These are phyloP conservation scores for Immersiporthe knoxdaviesiana DNA, from an alignment of 2,329 filamentous ascomycete genomes.

Conservation along the genomic window DNA sequence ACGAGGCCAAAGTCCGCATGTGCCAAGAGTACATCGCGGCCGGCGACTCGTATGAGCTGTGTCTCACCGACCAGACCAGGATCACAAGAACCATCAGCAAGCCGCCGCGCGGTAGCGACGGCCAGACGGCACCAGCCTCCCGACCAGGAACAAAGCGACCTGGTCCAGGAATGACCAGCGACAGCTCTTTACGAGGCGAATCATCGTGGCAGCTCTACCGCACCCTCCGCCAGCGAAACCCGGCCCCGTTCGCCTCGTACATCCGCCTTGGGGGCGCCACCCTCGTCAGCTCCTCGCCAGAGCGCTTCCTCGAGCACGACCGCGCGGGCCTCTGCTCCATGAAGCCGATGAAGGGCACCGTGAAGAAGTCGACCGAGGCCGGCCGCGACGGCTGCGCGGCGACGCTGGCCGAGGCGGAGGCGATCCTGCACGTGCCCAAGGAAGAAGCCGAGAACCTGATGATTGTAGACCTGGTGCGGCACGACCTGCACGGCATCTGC, in stretches of 20 bases:
- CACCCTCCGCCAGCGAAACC: slow-evolving; percentile 70
- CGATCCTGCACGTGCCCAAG: slow-evolving; percentile 77
- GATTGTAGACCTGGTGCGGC: slow-evolving; percentile 96
- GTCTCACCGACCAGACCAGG: slow-evolving; percentile 75
- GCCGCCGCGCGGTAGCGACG: slow-evolving; percentile 34
- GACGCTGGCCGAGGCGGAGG: slow-evolving; percentile 72
- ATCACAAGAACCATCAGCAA: slow-evolving; percentile 45
- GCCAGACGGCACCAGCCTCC: slow-evolving; percentile 34
- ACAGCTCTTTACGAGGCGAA: slow-evolving; percentile 22
- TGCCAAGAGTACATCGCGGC: slow-evolving; percentile 75
- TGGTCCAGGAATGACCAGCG: background rate
- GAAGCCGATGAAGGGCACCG: slow-evolving; percentile 95
- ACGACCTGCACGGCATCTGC: slow-evolving; percentile 86
- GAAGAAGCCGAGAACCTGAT: slow-evolving; percentile 96
- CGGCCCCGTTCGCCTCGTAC: slow-evolving; percentile 84
- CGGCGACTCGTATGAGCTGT: slow-evolving; percentile 85
- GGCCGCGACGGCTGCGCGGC: slow-evolving; percentile 18
- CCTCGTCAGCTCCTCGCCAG: slow-evolving; percentile 81
- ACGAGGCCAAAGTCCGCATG: slow-evolving; percentile 66
- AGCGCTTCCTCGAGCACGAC: slow-evolving; percentile 75
- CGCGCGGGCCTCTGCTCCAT: slow-evolving; percentile 68
- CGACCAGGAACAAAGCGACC: slow-evolving; percentile 2
- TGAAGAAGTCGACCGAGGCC: slow-evolving; percentile 72
- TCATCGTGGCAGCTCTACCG: slow-evolving; percentile 73
- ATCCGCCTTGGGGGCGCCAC: slow-evolving; percentile 71